Evolutionary conservation across 2,329 filamentous ascomycete species (phyloP).

Genomic region (Botryotinia globosa): DNA sequence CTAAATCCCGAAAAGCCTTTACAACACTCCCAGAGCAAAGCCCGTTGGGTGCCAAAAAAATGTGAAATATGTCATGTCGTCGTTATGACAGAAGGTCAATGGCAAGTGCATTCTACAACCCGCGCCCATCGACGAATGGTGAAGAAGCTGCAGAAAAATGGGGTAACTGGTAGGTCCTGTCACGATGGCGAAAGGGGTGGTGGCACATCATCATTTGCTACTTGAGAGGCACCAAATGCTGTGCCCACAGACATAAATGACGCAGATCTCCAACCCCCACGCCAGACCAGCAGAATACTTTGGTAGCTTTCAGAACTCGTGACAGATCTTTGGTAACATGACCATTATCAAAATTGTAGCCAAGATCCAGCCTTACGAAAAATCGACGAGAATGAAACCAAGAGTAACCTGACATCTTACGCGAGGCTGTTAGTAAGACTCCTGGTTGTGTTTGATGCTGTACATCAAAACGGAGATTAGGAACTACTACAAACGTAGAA

Average conservation of each 20-base stretch:
- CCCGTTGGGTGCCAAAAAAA: constrained; percentile 50
- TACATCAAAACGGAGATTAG: constrained; percentile 8
- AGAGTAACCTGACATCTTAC: not conserved
- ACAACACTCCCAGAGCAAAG: constrained; percentile 43
- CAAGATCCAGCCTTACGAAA: constrained; percentile 14
- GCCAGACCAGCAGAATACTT: not conserved
- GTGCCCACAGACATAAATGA: constrained; percentile 3
- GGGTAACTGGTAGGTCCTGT: not conserved
- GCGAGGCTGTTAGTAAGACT: not conserved
- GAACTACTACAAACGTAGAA: constrained; percentile 9
- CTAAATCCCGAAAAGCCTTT: constrained; percentile 51
- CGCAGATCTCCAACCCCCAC: not conserved
- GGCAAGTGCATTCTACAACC: constrained; percentile 47
- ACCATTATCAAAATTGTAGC: not conserved
- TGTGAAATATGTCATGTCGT: constrained; percentile 74
- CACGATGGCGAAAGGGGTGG: not conserved
- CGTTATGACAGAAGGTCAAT: constrained; percentile 53
- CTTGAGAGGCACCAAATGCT: constrained; percentile 1
- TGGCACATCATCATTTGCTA: not conserved
- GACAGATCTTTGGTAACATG: not conserved
- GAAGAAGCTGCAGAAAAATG: constrained; percentile 28
- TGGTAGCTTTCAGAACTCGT: not conserved
- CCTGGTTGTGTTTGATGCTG: not conserved
- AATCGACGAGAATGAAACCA: not conserved
- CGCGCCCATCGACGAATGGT: constrained; percentile 41